A percentile compares a stretch with the other conserved stretches of the same genome.
These are phyloP conservation scores for Plasmodium yoelii DNA, from an alignment of 169 alveolate genomes.

Conservation along the genomic window DNA sequence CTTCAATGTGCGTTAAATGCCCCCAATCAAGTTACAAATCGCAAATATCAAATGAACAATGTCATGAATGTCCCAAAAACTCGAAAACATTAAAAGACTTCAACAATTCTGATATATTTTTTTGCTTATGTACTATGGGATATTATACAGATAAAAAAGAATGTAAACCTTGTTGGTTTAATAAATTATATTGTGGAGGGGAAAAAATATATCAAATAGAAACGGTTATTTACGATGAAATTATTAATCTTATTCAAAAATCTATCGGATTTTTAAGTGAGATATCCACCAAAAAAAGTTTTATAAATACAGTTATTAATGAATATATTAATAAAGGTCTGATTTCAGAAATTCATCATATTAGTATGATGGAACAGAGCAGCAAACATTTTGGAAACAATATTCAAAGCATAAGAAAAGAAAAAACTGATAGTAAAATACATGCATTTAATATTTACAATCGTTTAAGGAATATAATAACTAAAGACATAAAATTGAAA, in stretches of 20 bases:
- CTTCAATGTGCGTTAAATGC: conserved; percentile 78
- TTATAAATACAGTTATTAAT: conserved; percentile 15
- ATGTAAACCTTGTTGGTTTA: conserved; percentile 85
- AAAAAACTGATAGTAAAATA: neutral
- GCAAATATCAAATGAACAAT: conserved; percentile 83
- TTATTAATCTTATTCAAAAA: neutral
- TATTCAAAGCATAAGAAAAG: neutral
- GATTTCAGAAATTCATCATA: neutral
- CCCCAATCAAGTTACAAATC: conserved; percentile 83
- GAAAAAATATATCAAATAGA: conserved; percentile 72
- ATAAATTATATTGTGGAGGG: conserved; percentile 86
- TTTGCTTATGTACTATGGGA: conserved; percentile 87
- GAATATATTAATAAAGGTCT: conserved; percentile 5
- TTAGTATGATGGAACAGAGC: neutral
- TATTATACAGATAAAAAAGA: conserved; percentile 81
- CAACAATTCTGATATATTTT: conserved; percentile 82
- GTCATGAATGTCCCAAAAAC: conserved; percentile 83
- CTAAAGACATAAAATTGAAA: neutral
- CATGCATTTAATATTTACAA: conserved; percentile 1
- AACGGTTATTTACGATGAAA: conserved; percentile 12
- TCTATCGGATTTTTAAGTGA: neutral
- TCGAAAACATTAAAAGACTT: conserved; percentile 77
- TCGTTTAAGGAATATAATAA: conserved; percentile 1
- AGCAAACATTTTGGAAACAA: neutral
- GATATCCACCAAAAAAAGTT: conserved; percentile 7